These are phyloP conservation scores for Aureobasidium sp. DNA, from an alignment of 2,329 filamentous ascomycete genomes.

Conservation along the genomic window DNA sequence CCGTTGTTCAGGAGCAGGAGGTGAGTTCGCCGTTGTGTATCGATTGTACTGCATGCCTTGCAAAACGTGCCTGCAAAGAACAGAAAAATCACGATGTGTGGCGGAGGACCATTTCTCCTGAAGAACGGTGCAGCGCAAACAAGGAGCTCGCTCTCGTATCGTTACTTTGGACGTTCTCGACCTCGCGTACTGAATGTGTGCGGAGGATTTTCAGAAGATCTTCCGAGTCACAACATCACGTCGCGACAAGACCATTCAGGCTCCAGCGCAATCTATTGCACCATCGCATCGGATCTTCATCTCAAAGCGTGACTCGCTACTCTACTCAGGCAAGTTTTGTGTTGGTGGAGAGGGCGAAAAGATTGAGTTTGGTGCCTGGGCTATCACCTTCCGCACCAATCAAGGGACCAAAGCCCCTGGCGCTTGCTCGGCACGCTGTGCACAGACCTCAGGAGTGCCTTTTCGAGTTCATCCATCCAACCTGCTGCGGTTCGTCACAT, in stretches of 20 bases:
- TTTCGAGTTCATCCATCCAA: neutral
- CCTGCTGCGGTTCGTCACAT: constrained; percentile 5
- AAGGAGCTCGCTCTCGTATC: neutral
- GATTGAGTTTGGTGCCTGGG: constrained; percentile 9
- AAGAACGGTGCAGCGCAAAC: neutral
- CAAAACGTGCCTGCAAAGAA: neutral
- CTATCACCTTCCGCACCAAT: constrained; percentile 4
- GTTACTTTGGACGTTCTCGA: constrained; percentile 1
- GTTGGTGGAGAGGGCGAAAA: neutral
- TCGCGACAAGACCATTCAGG: neutral
- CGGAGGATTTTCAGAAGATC: constrained; percentile 5
- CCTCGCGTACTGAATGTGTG: neutral
- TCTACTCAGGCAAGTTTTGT: neutral
- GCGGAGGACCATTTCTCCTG: neutral
- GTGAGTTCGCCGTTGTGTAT: constrained; percentile 12
- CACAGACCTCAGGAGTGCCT: constrained; percentile 3
- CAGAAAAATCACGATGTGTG: neutral
- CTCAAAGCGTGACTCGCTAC: constrained; percentile 2
- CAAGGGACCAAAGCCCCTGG: neutral
- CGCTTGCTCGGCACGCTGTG: constrained; percentile 3
- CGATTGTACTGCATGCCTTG: neutral
- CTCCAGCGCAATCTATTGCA: neutral
- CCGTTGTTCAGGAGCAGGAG: constrained; percentile 15
- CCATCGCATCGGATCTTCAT: neutral
- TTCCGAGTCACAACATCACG: neutral